Base-by-base conservation (phyloP, 2,329 filamentous ascomycete genomes). In the Pseudogymnoascus sp. region DNA sequence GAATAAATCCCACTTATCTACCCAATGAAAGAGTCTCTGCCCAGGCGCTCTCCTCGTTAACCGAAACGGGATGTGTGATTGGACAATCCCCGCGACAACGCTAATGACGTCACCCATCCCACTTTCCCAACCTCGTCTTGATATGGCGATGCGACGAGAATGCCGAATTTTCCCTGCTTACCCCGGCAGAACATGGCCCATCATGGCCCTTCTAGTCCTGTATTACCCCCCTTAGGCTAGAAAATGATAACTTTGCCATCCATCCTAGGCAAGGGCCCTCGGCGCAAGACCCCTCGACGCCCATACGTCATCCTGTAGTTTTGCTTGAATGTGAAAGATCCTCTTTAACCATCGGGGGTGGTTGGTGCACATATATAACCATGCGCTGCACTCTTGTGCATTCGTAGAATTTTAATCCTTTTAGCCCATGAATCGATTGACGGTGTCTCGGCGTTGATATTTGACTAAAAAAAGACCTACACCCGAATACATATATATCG, bases 301-400 rank as follows among this genome's bases (percentile, higher is more conserved):
- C 29, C 26, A 33, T 56, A 56, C 50, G 50, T 56, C 50, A 56
- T 33, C 9, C 4, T 56, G 50, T 33, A 13, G 5, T 33, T 33
- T 19, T 56, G 29, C 50, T 33, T 56, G 50, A 56, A 33, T 33
- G 50, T 56, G 50, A 56, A 56, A 10, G 29, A 26, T 56, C 50
- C 50, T 56, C 26, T 56, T 33, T 56, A 33, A 19, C 29, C 29
- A 19, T 33, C 7, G 13, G n/a, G 26, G 50, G 50, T 33, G 50
- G 26, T 56, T 33, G 50, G 29, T 56, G 29, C 50, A 56, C 50
- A 56, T 56, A 56, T 56, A 56, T 56, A 56, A 33, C n/a, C n/a
- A 3, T 31, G 26, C 33, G 9, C 29, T 56, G 50, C 50, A 33
- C 50, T 56, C 50, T 33, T 33, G 46, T 19, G 26, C 10, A 56